Conservation (phyloP, 2,329 filamentous ascomycete genomes). For the Cryoendolithus antarcticus region DNA sequence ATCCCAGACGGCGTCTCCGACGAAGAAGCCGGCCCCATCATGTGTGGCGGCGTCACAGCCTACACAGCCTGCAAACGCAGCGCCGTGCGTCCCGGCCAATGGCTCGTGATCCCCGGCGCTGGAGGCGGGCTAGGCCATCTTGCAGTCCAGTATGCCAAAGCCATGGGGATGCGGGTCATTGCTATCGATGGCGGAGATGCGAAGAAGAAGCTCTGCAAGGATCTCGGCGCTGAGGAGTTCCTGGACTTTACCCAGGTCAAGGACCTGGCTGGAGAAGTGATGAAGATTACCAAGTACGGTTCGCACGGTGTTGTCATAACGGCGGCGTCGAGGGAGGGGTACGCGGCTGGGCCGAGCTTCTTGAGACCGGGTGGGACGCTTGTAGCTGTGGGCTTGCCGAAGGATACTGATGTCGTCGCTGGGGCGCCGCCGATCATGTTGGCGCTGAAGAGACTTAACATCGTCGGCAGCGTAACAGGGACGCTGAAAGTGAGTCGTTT, state of each 20-base stretch:
- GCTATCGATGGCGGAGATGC: conserved; percentile 27
- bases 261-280: conserved; percentile 25
- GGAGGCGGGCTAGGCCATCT: conserved; percentile 22
- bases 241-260: conserved; percentile 25
- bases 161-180: conserved; percentile 27
- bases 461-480: conserved; percentile 31
- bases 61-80: conserved; percentile 23
- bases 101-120: conserved; percentile 27
- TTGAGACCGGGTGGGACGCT: conserved; percentile 26
- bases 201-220: conserved; percentile 26
- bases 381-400: conserved; percentile 26
- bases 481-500: conserved; percentile 23
- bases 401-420: conserved; percentile 22
- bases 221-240: conserved; percentile 26
- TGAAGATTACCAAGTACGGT: conserved; percentile 25
- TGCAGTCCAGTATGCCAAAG: conserved; percentile 22
- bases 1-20: conserved; percentile 26
- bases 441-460: conserved; percentile 29
- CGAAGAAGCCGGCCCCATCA: conserved; percentile 27
- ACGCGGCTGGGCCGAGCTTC: conserved; percentile 21
- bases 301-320: conserved; percentile 28
- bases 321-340: conserved; percentile 25
- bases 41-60: conserved; percentile 27
- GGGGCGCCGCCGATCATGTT: conserved; percentile 27
- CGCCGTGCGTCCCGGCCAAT: conserved; percentile 26